Evolutionary conservation across 139 green algal species (phyloP), one percentile per base, ranked within the genome.

Genomic region (Chlamydomonas eustigma): DNA sequence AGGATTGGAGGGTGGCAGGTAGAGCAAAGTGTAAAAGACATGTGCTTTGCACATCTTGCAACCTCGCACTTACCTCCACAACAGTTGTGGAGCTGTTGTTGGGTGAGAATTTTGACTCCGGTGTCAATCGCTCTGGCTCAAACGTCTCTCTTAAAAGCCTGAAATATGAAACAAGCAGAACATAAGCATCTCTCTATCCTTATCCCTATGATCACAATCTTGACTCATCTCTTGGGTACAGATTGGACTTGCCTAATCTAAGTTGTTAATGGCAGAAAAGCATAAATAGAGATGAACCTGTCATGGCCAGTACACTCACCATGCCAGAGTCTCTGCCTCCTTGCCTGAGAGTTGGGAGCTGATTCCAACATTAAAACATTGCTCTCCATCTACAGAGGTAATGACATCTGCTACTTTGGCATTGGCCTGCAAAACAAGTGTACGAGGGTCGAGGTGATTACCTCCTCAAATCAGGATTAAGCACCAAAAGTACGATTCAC

Each of bases 71-170:
- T 38, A 88, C 85, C 85, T 93, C 87, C 34, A 89, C 75, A 2
- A 88, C 77, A 30, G 81, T 80, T 2, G 76, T 68, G 66, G 31
- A 81, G 71, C 37, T 34, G 0, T 35, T 66, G 37, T 37, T 66
- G 69, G 78, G 36, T 30, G 74, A 44, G 34, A 96, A 87, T 35
- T 76, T 69, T 24, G 73, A 88, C 35, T 34, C 28, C 8, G 84
- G 37, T 2, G 85, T 94, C 25, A 99, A 88, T 76, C 83, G 78
- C 76, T 98, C 86, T 1, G 93, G 95, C 85, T 99, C 94, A 83
- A 92, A 99, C 0, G 95, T 99, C 78, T 99, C 95, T 1, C 89
- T 84, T 70, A 99, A 82, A 69, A 99, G 86, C 90, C 90, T 94
- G 66, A 58, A 58, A 28, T n/a, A n/a, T n/a, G n/a, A n/a, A n/a